phyloP scores from a whole-genome alignment of 257 asterid species.

The Petunia axillaris region DNA sequence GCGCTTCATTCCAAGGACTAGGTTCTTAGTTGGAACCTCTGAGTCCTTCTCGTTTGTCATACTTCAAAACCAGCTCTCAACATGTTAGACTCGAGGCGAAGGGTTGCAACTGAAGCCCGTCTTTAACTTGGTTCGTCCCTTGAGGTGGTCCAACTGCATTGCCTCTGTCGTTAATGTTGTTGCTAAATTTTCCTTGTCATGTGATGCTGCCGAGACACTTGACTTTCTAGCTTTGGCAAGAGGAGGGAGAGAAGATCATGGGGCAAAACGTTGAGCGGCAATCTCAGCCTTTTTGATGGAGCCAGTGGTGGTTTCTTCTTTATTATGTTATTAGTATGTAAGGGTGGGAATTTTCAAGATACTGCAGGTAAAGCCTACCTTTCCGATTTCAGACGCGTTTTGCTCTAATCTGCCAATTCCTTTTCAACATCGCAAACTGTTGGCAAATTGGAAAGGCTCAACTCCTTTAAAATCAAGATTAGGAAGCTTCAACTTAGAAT shows the following conservation, averaged over 20 bases:
- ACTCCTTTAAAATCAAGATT: constrained; percentile 7
- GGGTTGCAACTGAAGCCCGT: constrained; percentile 81
- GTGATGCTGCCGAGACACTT: constrained; percentile 32
- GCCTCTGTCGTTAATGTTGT: constrained; percentile 38
- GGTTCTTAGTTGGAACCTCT: too few relatives aligned
- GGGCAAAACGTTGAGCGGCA: constrained; percentile 73
- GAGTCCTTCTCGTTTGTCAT: too few relatives aligned
- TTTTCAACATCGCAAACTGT: constrained; percentile 86
- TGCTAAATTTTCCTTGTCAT: constrained; percentile 60
- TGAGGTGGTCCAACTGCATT: constrained; percentile 50
- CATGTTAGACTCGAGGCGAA: constrained; percentile 48
- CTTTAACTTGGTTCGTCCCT: constrained; percentile 51
- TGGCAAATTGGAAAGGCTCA: constrained; percentile 24
- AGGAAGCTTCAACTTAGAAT: not conserved
- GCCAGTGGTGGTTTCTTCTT: constrained; percentile 85
- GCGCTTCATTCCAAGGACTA: too few relatives aligned
- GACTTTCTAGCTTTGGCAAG: constrained; percentile 46
- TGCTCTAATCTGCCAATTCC: constrained; percentile 87
- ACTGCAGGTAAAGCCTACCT: constrained; percentile 68
- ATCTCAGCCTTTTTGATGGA: constrained; percentile 65
- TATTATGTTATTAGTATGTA: constrained; percentile 17
- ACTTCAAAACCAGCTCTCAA: too few relatives aligned
- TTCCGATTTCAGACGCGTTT: constrained; percentile 74
- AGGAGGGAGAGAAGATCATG: constrained; percentile 44
- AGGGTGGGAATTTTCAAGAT: constrained; percentile 47